Conservation (phyloP, 108 stramenopile species). For the Cyclotella kingstonii region DNA sequence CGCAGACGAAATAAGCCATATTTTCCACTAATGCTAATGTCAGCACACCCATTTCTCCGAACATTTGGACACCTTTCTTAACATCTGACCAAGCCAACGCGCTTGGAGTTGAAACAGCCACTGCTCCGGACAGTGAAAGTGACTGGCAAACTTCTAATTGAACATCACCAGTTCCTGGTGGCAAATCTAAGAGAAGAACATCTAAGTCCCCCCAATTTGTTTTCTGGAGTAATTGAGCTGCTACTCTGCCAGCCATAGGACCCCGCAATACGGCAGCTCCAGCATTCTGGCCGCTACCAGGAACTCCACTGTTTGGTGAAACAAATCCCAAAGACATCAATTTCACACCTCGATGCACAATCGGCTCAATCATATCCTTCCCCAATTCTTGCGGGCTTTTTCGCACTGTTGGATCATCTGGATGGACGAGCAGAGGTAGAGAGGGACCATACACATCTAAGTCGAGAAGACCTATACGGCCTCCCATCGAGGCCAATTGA, state of each 20-base stretch:
- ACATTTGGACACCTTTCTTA: slow-evolving; percentile 96
- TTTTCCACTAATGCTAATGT: slow-evolving; percentile 97
- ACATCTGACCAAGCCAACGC: slow-evolving; percentile 92
- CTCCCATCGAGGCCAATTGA: slow-evolving; percentile 83
- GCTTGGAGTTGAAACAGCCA: slow-evolving; percentile 98
- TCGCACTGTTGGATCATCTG: slow-evolving; percentile 74
- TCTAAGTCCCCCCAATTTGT: slow-evolving; percentile 99
- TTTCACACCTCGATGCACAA: slow-evolving; percentile 83
- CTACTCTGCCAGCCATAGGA: slow-evolving; percentile 90
- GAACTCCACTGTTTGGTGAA: slow-evolving; percentile 82
- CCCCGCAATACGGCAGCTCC: slow-evolving; percentile 85
- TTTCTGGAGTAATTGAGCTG: slow-evolving; percentile 88
- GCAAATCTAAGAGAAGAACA: slow-evolving; percentile 95
- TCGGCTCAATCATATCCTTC: slow-evolving; percentile 77
- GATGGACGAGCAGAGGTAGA: slow-evolving; percentile 76
- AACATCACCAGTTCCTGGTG: slow-evolving; percentile 99
- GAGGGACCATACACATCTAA: slow-evolving; percentile 98
- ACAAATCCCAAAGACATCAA: slow-evolving; percentile 87
- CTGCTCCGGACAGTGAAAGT: slow-evolving; percentile 91
- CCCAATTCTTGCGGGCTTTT: slow-evolving; percentile 50
- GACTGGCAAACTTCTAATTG: slow-evolving; percentile 96
- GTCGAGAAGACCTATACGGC: slow-evolving; percentile 94
- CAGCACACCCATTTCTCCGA: slow-evolving; percentile 88
- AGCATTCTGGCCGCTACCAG: slow-evolving; percentile 71
- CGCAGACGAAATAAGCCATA: slow-evolving; percentile 93